These are phyloP conservation scores for Aureobasidium musti DNA, from an alignment of 2,329 filamentous ascomycete species.

Conservation along the genomic window DNA sequence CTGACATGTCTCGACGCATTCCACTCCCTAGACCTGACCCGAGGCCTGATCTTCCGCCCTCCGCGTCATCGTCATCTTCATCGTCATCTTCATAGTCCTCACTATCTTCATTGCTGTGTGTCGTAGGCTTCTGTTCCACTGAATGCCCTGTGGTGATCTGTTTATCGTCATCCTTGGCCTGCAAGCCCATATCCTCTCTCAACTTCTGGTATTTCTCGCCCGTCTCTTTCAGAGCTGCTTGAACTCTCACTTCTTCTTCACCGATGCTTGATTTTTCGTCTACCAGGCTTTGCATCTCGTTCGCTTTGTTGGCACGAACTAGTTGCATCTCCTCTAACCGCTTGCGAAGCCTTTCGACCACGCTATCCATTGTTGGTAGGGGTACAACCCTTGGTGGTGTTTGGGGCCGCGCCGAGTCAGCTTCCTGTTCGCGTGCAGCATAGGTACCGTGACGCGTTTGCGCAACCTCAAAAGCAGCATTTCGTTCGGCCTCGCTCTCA, in stretches of 20 bases:
- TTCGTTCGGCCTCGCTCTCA: slow-evolving; percentile 62
- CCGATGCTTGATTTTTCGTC: slow-evolving; percentile 69
- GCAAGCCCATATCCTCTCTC: slow-evolving; percentile 39
- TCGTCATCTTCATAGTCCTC: neutral
- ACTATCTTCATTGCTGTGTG: neutral
- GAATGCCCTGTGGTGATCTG: slow-evolving; percentile 6
- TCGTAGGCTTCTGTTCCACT: neutral
- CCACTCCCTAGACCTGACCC: slow-evolving; percentile 25
- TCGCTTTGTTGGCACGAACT: slow-evolving; percentile 59
- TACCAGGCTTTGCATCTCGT: slow-evolving; percentile 65
- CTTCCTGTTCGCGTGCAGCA: slow-evolving; percentile 52
- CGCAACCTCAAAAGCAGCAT: slow-evolving; percentile 81
- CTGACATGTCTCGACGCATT: slow-evolving; percentile 25
- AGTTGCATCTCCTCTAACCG: slow-evolving; percentile 64
- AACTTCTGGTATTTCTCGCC: slow-evolving; percentile 69
- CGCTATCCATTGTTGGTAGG: slow-evolving; percentile 70
- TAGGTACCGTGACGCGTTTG: slow-evolving; percentile 89
- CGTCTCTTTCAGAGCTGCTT: slow-evolving; percentile 76
- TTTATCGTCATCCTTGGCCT: neutral
- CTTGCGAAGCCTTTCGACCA: slow-evolving; percentile 63
- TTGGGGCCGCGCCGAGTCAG: slow-evolving; percentile 50
- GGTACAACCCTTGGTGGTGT: slow-evolving; percentile 75
- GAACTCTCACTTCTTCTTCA: slow-evolving; percentile 74
- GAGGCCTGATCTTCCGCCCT: slow-evolving; percentile 9
- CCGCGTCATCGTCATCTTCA: neutral